A percentile compares a stretch with the other conserved stretches of the same genome.
These are phyloP conservation scores for Ganoderma meredithae DNA, from an alignment of 1,284 basidiomycete genomes.

Conservation along the genomic window DNA sequence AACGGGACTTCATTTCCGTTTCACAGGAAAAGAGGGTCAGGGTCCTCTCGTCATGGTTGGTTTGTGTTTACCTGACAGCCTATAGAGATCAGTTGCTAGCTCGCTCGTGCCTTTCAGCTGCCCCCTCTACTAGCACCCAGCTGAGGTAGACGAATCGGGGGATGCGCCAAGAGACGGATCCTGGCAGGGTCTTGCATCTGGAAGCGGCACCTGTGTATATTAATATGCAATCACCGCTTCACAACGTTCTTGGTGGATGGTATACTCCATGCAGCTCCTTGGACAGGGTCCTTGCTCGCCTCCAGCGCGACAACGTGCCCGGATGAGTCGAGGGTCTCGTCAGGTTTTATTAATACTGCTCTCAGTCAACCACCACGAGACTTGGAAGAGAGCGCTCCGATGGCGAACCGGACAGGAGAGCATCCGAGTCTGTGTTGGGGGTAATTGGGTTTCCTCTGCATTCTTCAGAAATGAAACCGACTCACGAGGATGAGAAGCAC, in stretches of 20 bases:
- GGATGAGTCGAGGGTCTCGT: background rate
- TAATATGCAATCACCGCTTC: background rate
- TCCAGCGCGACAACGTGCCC: background rate
- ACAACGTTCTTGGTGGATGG: background rate
- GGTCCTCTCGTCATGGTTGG: background rate
- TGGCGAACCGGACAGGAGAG: background rate
- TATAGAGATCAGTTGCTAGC: background rate
- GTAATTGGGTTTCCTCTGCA: conserved; percentile 1
- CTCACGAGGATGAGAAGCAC: conserved; percentile 4
- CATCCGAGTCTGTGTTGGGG: background rate
- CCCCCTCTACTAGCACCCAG: background rate
- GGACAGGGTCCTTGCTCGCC: background rate
- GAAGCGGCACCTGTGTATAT: background rate
- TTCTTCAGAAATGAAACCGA: background rate
- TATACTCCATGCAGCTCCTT: background rate
- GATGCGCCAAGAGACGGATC: background rate
- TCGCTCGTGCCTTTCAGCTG: background rate
- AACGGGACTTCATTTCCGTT: conserved; percentile 3
- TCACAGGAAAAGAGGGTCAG: conserved; percentile 1
- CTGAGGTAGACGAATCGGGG: background rate
- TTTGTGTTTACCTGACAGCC: conserved; percentile 3
- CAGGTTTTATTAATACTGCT: background rate
- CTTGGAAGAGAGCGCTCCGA: conserved; percentile 2
- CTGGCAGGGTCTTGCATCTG: conserved; percentile 3
- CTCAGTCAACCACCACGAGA: background rate